These are phyloP conservation scores for Rhynchospora tenuis DNA, from an alignment of 176 grass and related monocot species.

Conservation along the genomic window DNA sequence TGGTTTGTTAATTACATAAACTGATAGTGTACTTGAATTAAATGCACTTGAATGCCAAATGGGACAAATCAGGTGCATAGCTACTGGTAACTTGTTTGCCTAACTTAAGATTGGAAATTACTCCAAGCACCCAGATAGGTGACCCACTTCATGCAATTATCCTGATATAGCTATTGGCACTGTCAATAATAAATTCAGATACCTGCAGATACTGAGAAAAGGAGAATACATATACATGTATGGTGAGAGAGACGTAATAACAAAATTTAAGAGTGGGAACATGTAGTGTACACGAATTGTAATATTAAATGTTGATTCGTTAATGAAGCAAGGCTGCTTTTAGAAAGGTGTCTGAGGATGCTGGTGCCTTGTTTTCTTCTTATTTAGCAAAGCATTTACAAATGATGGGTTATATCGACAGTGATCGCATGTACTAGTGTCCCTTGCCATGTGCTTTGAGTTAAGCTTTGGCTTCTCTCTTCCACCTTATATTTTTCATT, in stretches of 20 bases:
- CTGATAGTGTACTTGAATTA: background rate
- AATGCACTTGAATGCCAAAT: background rate
- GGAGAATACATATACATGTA: too few species aligned
- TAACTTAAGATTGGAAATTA: background rate
- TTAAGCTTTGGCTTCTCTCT: background rate
- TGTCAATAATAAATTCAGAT: background rate
- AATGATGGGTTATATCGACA: background rate
- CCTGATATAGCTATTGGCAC: background rate
- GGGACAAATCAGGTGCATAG: background rate
- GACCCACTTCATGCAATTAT: background rate
- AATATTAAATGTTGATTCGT: background rate
- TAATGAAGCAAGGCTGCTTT: background rate
- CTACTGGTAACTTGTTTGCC: background rate
- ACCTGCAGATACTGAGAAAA: background rate
- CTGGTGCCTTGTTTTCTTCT: background rate
- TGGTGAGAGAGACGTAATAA: background rate
- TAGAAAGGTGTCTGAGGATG: background rate
- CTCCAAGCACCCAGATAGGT: background rate
- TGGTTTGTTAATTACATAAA: background rate
- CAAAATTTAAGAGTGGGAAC: background rate
- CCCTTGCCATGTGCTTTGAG: background rate
- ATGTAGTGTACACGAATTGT: background rate
- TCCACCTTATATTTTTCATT: background rate
- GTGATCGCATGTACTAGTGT: background rate
- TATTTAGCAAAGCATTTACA: slow-evolving; percentile 1